Conservation (phyloP, 805 yeast genomes). For the Blastobotrys robertii region DNA sequence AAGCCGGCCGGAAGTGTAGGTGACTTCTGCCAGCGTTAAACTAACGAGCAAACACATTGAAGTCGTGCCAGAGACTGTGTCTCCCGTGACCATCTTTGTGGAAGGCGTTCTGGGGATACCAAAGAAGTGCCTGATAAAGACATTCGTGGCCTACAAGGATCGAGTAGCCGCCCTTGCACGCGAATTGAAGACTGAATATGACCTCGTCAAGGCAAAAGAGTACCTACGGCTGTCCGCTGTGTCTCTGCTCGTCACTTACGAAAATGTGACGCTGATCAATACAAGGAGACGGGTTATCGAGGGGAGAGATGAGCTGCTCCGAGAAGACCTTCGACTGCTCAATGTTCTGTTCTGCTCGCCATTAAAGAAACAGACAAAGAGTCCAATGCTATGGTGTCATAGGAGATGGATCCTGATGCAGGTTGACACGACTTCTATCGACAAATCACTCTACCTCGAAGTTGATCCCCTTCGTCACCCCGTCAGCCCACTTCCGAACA, state of each 20-base stretch:
- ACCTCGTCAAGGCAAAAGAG: background rate
- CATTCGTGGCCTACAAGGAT: conserved; percentile 9
- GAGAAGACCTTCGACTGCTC: conserved; percentile 19
- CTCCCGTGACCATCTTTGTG: too few relatives aligned
- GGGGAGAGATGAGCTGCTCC: background rate
- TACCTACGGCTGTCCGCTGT: conserved; percentile 12
- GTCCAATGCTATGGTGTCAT: conserved; percentile 33
- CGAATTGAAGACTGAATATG: background rate
- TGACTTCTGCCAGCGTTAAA: too few relatives aligned
- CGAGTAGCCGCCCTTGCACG: background rate
- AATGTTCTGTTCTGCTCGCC: conserved; percentile 26
- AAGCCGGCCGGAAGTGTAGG: too few relatives aligned
- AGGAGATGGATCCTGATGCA: conserved; percentile 23
- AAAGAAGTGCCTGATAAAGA: conserved; percentile 8
- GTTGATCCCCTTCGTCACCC: background rate
- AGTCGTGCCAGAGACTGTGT: background rate
- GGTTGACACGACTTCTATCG: background rate
- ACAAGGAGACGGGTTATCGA: conserved; percentile 14
- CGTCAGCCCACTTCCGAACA: background rate
- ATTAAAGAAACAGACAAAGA: conserved; percentile 28
- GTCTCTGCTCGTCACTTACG: conserved; percentile 24
- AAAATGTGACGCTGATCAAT: conserved; percentile 23
- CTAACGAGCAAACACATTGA: background rate
- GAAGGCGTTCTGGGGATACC: conserved; percentile 17
- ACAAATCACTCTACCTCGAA: background rate